Conservation (phyloP, 2,329 filamentous ascomycete species). For the Exophiala sp. region DNA sequence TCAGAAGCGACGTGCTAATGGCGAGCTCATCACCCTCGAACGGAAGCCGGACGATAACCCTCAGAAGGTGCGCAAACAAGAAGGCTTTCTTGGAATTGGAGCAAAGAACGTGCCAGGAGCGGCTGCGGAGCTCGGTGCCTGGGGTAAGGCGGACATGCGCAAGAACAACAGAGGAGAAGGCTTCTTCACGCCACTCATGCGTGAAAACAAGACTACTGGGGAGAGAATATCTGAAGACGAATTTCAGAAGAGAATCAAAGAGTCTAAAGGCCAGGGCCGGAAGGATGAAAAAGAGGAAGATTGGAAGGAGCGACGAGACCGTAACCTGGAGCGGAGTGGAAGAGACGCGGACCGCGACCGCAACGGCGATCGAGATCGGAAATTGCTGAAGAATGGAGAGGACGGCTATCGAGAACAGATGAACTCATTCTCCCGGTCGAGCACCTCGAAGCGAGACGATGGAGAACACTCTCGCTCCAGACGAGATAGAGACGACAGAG, state of each 20-base stretch:
- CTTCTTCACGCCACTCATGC: constrained; percentile 60
- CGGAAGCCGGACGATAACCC: constrained; percentile 34
- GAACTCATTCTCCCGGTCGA: constrained; percentile 39
- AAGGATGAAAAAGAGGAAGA: constrained; percentile 36
- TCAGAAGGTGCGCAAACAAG: constrained; percentile 62
- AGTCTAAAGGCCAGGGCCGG: constrained; percentile 41
- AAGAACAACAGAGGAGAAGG: constrained; percentile 49
- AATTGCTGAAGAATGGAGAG: constrained; percentile 31
- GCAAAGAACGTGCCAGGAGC: constrained; percentile 61
- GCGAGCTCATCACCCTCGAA: constrained; percentile 46
- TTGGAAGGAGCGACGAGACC: constrained; percentile 45
- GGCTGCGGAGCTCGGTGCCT: constrained; percentile 71
- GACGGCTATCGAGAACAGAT: constrained; percentile 38
- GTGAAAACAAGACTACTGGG: constrained; percentile 61
- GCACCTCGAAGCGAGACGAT: constrained; percentile 36
- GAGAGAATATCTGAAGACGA: constrained; percentile 62
- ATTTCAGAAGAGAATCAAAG: constrained; percentile 50
- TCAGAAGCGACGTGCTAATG: constrained; percentile 68
- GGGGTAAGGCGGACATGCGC: constrained; percentile 64
- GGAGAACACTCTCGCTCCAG: constrained; percentile 20
- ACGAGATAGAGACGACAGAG: constrained; percentile 25
- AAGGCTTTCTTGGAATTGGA: constrained; percentile 81
- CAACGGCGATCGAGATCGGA: constrained; percentile 35
- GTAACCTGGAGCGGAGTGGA: constrained; percentile 40
- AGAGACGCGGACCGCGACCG: constrained; percentile 37